These are phyloP conservation scores for Candida nanaspora DNA, from an alignment of 805 yeast genomes.

Conservation along the genomic window DNA sequence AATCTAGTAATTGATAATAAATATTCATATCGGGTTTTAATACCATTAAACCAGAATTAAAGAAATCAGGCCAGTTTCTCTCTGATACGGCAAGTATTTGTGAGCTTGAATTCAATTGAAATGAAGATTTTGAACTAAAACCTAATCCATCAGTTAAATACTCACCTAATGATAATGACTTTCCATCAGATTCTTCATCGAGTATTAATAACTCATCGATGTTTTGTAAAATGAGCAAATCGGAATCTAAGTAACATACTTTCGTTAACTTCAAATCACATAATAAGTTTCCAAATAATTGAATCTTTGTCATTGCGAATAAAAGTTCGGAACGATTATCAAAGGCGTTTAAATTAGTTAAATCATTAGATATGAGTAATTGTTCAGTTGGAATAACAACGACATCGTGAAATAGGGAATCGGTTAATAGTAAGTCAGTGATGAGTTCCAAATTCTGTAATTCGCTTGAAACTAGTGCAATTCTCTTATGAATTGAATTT, in stretches of 20 bases:
- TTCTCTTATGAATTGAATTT: slow-evolving; percentile 11
- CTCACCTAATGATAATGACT: too few relatives aligned
- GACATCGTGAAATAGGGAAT: background rate
- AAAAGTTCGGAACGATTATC: slow-evolving; percentile 24
- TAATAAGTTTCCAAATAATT: slow-evolving; percentile 36
- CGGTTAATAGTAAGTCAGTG: slow-evolving; percentile 11
- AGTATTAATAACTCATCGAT: slow-evolving; percentile 20
- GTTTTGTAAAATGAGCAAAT: slow-evolving; percentile 38
- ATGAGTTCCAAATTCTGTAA: slow-evolving; percentile 6
- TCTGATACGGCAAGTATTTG: slow-evolving; percentile 59
- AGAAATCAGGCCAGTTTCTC: slow-evolving; percentile 88
- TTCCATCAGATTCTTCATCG: background rate
- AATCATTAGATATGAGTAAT: slow-evolving; percentile 2
- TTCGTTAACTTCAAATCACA: slow-evolving; percentile 31
- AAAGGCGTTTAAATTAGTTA: slow-evolving; percentile 11
- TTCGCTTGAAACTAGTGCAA: slow-evolving; percentile 3
- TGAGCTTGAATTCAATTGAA: background rate
- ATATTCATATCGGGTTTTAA: slow-evolving; percentile 42
- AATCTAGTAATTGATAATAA: slow-evolving; percentile 32
- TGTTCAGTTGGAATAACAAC: background rate
- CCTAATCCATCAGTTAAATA: too few relatives aligned
- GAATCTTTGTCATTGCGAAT: slow-evolving; percentile 43
- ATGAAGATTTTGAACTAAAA: background rate
- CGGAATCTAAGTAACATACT: slow-evolving; percentile 58
- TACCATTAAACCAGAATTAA: slow-evolving; percentile 73